Conservation (phyloP, 2,329 filamentous ascomycete genomes). For the Fonsecaea multimorphosa region DNA sequence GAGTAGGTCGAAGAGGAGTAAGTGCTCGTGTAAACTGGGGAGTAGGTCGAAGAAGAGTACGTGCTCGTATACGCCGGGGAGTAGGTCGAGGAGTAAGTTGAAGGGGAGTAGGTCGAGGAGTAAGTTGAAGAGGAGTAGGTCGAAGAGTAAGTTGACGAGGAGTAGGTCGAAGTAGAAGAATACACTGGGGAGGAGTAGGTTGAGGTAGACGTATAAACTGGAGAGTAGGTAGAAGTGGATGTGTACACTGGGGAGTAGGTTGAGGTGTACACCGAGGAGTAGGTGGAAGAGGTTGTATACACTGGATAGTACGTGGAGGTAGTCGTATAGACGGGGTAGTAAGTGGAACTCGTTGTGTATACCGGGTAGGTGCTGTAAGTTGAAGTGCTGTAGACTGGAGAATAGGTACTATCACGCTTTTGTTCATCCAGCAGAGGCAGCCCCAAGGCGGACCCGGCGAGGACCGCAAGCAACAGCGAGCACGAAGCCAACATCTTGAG, state of each 20-base stretch:
- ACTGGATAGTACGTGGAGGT: slow-evolving; percentile 3
- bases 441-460: slow-evolving; percentile 11
- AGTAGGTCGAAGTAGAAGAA: background rate
- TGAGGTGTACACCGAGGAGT: background rate
- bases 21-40: background rate
- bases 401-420: background rate
- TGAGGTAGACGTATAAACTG: slow-evolving; percentile 5
- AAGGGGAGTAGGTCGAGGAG: background rate
- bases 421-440: slow-evolving; percentile 10
- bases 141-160: slow-evolving; percentile 1
- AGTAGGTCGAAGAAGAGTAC: background rate
- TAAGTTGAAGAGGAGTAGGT: background rate
- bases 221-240: background rate
- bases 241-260: background rate
- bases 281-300: background rate
- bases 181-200: background rate
- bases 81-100: background rate
- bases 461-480: slow-evolving; percentile 9
- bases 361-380: background rate
- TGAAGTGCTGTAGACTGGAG: background rate
- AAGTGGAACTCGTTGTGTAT: background rate
- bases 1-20: slow-evolving; percentile 2
- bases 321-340: background rate
- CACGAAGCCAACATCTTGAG: slow-evolving; percentile 8
- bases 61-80: slow-evolving; percentile 1